These are phyloP conservation scores for Leishmania turanica DNA, from an alignment of 208 protist genomes.

Conservation along the genomic window DNA sequence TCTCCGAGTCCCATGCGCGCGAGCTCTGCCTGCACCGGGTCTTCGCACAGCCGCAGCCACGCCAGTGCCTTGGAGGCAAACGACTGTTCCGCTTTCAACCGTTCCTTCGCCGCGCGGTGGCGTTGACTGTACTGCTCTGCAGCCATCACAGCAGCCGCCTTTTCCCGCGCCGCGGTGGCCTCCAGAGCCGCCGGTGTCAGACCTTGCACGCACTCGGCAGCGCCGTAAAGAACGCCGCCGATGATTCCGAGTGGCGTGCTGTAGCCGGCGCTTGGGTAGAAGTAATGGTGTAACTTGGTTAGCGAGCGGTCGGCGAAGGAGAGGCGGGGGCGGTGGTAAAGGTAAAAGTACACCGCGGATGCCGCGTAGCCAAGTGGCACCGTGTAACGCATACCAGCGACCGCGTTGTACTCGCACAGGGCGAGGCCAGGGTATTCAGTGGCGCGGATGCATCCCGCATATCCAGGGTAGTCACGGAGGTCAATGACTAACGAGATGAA, in stretches of 20 bases:
- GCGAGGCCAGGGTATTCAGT: conserved; percentile 41
- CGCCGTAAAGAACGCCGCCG: conserved; percentile 45
- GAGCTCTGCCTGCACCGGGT: conserved; percentile 31
- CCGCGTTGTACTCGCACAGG: conserved; percentile 56
- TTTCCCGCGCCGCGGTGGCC: conserved; percentile 24
- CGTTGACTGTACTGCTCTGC: conserved; percentile 29
- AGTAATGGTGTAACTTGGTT: conserved; percentile 70
- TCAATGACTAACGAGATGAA: conserved; percentile 11
- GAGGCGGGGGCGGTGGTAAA: conserved; percentile 59
- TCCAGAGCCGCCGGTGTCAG: conserved; percentile 25
- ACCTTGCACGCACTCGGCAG: conserved; percentile 21
- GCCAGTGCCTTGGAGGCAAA: conserved; percentile 16
- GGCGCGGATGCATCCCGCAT: conserved; percentile 27
- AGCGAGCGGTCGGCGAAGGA: conserved; percentile 66
- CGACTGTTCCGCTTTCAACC: conserved; percentile 22
- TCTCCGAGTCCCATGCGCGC: conserved; percentile 32
- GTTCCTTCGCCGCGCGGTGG: conserved; percentile 22
- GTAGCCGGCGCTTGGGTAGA: conserved; percentile 81
- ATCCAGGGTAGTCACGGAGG: conserved; percentile 64
- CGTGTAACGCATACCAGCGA: conserved; percentile 53
- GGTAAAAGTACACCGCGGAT: conserved; percentile 64
- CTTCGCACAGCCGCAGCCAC: conserved; percentile 14
- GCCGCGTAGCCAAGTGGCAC: conserved; percentile 54
- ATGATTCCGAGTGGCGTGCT: conserved; percentile 53
- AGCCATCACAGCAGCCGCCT: conserved; percentile 34